Conservation (phyloP, 2,329 filamentous ascomycete genomes). For the Exutisphaerella laricina region DNA sequence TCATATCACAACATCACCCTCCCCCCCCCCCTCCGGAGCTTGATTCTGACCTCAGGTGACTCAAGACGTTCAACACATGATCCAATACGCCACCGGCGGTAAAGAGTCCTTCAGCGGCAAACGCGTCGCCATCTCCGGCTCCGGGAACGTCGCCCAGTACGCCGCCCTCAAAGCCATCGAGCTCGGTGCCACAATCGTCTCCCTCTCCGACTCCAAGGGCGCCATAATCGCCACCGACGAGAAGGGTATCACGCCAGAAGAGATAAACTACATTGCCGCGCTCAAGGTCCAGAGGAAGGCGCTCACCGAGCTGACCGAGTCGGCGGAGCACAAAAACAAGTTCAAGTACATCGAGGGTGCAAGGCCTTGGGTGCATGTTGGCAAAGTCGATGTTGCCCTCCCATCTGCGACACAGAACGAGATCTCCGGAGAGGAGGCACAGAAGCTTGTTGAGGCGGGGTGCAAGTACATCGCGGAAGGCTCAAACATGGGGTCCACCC, state of each 20-base stretch:
- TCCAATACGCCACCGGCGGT: slow-evolving; percentile 71
- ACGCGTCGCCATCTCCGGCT: slow-evolving; percentile 91
- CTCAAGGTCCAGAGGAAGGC: slow-evolving; percentile 85
- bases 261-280: slow-evolving; percentile 70
- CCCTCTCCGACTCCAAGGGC: slow-evolving; percentile 89
- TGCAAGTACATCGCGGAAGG: slow-evolving; percentile 88
- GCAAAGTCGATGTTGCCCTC: slow-evolving; percentile 82
- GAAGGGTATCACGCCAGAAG: slow-evolving; percentile 68
- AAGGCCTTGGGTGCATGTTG: slow-evolving; percentile 86
- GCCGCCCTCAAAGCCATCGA: slow-evolving; percentile 94
- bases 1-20: not conserved
- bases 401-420: slow-evolving; percentile 97
- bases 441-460: slow-evolving; percentile 70
- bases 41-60: slow-evolving; percentile 9
- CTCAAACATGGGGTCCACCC: slow-evolving; percentile 98
- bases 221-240: slow-evolving; percentile 68
- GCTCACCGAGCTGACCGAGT: slow-evolving; percentile 64
- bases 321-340: slow-evolving; percentile 51
- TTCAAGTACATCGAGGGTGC: slow-evolving; percentile 85
- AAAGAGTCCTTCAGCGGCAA: slow-evolving; percentile 84
- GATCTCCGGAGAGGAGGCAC: slow-evolving; percentile 84
- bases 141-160: slow-evolving; percentile 97
- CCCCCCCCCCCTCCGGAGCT: not conserved
- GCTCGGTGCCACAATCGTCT: slow-evolving; percentile 87
- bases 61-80: slow-evolving; percentile 83